Percentiles rank a stretch among this genome's conserved stretches.
These are phyloP conservation scores for Trichoderma lentiforme DNA, from an alignment of 2,329 filamentous ascomycete genomes.

Conservation along the genomic window DNA sequence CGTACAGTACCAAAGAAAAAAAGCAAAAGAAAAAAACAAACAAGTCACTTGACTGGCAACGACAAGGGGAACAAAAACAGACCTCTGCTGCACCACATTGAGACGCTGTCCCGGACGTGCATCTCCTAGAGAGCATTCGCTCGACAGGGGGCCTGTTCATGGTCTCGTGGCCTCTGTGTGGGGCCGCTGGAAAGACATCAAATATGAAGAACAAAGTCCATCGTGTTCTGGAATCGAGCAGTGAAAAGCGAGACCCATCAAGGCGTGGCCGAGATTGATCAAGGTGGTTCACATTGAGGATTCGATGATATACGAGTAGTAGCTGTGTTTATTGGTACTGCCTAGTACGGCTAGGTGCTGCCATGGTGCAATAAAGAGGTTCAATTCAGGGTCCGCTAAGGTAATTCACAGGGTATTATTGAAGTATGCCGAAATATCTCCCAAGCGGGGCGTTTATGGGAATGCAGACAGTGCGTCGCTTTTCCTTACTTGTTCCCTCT, in stretches of 20 bases:
- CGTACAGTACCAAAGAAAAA: background rate
- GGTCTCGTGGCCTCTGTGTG: conserved; percentile 16
- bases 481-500: background rate
- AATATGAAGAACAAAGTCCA: background rate
- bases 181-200: conserved; percentile 1
- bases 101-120: conserved; percentile 4
- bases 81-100: conserved; percentile 1
- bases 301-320: background rate
- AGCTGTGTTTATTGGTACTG: background rate
- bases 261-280: background rate
- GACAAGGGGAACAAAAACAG: background rate
- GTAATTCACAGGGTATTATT: background rate
- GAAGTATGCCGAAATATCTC: background rate
- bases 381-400: background rate
- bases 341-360: background rate
- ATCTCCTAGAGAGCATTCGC: background rate
- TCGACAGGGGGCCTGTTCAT: conserved; percentile 6
- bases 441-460: background rate
- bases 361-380: background rate
- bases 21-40: background rate
- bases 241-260: background rate
- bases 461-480: background rate
- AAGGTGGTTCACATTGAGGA: background rate
- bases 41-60: background rate
- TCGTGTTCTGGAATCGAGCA: background rate